A percentile compares a stretch with the other conserved stretches of the same genome.
phyloP scores from a whole-genome alignment of 352 stramenopile genomes.

The Pilasporangium apinafurcum region DNA sequence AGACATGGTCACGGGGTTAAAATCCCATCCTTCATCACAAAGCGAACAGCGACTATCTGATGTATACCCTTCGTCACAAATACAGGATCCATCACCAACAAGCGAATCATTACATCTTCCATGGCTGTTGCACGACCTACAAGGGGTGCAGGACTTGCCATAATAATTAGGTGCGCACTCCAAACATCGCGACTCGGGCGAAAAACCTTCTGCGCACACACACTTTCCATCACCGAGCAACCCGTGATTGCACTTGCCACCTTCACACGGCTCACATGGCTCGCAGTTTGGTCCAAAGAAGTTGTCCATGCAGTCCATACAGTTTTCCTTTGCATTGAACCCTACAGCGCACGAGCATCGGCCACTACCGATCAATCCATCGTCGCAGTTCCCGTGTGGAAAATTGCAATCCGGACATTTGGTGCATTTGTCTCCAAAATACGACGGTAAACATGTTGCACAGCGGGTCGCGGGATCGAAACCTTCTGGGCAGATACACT shows the following conservation, averaged over 20 bases:
- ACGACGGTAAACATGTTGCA: conserved; percentile 69
- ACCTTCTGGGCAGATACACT: conserved; percentile 62
- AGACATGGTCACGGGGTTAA: conserved; percentile 83
- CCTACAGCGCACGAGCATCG: conserved; percentile 82
- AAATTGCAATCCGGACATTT: conserved; percentile 82
- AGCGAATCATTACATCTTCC: conserved; percentile 73
- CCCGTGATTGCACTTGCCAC: conserved; percentile 75
- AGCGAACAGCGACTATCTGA: conserved; percentile 65
- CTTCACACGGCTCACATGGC: conserved; percentile 77
- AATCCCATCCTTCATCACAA: conserved; percentile 82
- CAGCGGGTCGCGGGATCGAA: conserved; percentile 75
- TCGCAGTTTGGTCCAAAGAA: conserved; percentile 71
- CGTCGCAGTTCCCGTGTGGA: conserved; percentile 78
- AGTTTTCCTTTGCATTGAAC: conserved; percentile 64
- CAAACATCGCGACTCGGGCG: conserved; percentile 59
- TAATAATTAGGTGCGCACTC: conserved; percentile 72
- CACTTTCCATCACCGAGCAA: conserved; percentile 70
- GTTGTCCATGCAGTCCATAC: conserved; percentile 78
- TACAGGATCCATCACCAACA: conserved; percentile 57
- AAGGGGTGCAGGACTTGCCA: conserved; percentile 67
- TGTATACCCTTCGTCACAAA: conserved; percentile 84
- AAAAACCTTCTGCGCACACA: conserved; percentile 77
- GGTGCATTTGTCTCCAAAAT: conserved; percentile 62
- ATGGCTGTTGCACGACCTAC: conserved; percentile 79
- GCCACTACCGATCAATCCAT: conserved; percentile 69